Conservation (phyloP, 495 filamentous ascomycete genomes). For the Antarctomyces pellizariae region DNA sequence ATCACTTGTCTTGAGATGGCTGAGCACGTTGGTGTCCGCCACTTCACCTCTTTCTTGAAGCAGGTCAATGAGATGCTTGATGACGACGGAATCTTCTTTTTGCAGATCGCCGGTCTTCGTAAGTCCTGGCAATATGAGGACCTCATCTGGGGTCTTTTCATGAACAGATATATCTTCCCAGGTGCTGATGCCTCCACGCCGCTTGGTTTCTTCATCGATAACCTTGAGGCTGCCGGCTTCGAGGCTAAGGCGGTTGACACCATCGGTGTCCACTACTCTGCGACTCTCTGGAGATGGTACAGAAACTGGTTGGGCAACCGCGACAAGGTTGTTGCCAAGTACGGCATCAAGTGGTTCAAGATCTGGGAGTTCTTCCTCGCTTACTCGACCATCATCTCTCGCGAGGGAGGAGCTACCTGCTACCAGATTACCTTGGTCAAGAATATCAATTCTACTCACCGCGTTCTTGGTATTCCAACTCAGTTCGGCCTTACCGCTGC, state of each 20-base stretch:
- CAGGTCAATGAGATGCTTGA: conserved; percentile 71
- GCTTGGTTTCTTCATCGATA: conserved; percentile 43
- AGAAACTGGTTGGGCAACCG: conserved; percentile 93
- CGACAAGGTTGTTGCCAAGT: conserved; percentile 88
- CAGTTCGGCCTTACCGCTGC: conserved; percentile 63
- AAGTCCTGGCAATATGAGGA: conserved; percentile 80
- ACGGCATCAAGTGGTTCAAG: conserved; percentile 92
- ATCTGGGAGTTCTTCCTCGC: conserved; percentile 99
- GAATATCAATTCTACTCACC: conserved; percentile 94
- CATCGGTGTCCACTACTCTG: conserved; percentile 89
- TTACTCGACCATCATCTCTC: conserved; percentile 73
- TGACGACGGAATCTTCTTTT: conserved; percentile 64
- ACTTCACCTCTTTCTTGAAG: conserved; percentile 40
- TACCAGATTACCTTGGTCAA: conserved; percentile 91
- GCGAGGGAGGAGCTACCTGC: conserved; percentile 84
- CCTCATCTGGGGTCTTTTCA: conserved; percentile 67
- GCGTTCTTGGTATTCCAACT: conserved; percentile 58
- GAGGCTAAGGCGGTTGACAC: conserved; percentile 64
- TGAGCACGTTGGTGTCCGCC: conserved; percentile 67
- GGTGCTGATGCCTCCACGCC: conserved; percentile 72
- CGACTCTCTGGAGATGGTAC: conserved; percentile 97
- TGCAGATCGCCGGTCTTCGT: conserved; percentile 64
- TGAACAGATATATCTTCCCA: conserved; percentile 87
- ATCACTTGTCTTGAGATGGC: conserved; percentile 82
- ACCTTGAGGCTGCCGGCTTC: conserved; percentile 53